These are phyloP conservation scores for Mortierella sp. DNA, from an alignment of 371 early-diverging fungal genomes.

Conservation along the genomic window DNA sequence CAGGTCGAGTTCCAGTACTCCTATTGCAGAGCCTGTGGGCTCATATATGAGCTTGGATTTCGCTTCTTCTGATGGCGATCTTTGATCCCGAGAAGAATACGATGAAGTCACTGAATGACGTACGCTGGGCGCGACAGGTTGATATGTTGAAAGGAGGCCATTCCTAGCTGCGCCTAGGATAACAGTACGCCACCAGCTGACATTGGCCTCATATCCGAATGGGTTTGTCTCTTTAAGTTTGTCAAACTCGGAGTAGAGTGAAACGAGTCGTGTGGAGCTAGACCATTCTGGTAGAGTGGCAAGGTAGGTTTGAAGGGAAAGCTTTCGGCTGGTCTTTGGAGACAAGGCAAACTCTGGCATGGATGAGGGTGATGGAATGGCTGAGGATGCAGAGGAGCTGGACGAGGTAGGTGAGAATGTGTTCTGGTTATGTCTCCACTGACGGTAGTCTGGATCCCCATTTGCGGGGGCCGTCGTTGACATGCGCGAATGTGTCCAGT, in stretches of 20 bases:
- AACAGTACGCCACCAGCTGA: constrained; percentile 42
- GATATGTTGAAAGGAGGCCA: constrained; percentile 40
- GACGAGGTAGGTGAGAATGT: constrained; percentile 21
- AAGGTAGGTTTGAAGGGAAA: constrained; percentile 46
- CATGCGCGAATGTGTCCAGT: constrained; percentile 1
- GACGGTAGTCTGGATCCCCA: constrained; percentile 15
- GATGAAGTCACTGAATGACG: neutral
- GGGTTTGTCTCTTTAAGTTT: constrained; percentile 49
- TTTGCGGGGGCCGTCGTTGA: constrained; percentile 12
- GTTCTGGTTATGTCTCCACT: constrained; percentile 14
- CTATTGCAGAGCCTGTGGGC: constrained; percentile 44
- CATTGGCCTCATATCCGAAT: constrained; percentile 47
- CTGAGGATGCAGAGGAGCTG: constrained; percentile 8
- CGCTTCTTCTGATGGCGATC: constrained; percentile 1
- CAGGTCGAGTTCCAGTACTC: constrained; percentile 44
- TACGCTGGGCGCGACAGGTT: constrained; percentile 7
- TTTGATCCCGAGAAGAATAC: neutral
- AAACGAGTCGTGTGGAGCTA: constrained; percentile 30
- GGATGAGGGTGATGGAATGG: constrained; percentile 3
- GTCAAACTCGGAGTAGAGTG: constrained; percentile 46
- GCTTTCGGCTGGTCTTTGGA: constrained; percentile 26
- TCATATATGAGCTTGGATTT: constrained; percentile 18
- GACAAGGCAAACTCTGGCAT: constrained; percentile 16
- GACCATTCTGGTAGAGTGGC: constrained; percentile 40
- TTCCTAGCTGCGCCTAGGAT: constrained; percentile 45